A percentile compares a stretch with the other conserved stretches of the same genome.
These are phyloP conservation scores for Cucurbita moschata DNA, from an alignment of 306 rosid species.

Conservation along the genomic window DNA sequence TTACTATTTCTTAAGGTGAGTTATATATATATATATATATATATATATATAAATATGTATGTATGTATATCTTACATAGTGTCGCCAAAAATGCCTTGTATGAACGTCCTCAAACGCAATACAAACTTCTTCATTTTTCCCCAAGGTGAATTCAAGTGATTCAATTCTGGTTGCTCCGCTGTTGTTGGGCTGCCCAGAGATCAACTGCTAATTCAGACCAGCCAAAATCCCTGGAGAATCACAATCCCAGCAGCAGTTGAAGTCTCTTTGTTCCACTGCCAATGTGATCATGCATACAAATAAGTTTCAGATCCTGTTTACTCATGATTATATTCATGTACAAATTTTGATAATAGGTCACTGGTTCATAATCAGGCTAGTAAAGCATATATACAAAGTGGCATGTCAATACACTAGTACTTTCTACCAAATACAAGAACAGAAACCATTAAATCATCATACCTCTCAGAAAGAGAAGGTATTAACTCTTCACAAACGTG, in stretches of 20 bases:
- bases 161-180: neutral
- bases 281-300: neutral
- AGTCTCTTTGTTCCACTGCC: slow-evolving; percentile 49
- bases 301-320: neutral
- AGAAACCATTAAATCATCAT: slow-evolving; percentile 11
- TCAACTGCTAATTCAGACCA: neutral
- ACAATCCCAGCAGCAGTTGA: slow-evolving; percentile 29
- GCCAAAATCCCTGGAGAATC: neutral
- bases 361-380: neutral
- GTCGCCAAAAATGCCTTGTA: neutral
- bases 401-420: neutral
- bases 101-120: neutral
- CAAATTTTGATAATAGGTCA: neutral
- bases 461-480: slow-evolving; percentile 54
- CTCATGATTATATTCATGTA: neutral
- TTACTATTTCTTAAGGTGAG: neutral
- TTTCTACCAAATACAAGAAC: neutral
- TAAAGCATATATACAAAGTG: neutral
- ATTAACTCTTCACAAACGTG: slow-evolving; percentile 31
- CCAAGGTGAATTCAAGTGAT: neutral
- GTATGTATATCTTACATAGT: neutral
- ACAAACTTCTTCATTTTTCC: neutral
- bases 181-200: neutral
- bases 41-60: too few species aligned
- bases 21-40: neutral